phyloP scores from a whole-genome alignment of 2,329 filamentous ascomycete species.

The Aspergillus quadrilineatus region DNA sequence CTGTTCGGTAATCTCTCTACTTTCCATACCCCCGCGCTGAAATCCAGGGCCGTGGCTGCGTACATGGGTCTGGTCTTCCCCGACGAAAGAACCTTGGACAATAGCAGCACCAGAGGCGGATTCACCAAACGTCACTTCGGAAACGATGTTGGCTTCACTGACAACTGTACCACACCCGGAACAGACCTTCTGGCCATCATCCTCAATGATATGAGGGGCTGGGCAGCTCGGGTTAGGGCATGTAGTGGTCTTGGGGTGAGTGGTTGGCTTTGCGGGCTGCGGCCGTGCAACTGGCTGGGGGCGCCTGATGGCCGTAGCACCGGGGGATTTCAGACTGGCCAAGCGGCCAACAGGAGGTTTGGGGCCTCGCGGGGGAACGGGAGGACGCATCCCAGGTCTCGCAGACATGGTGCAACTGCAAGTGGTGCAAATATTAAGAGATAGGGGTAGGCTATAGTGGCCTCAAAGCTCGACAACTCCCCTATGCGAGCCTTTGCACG shows the following conservation, averaged over 20 bases:
- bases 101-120: conserved; percentile 79
- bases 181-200: conserved; percentile 61
- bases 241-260: conserved; percentile 40
- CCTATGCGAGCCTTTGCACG: background rate
- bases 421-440: conserved; percentile 6
- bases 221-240: conserved; percentile 49
- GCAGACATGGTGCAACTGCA: conserved; percentile 28
- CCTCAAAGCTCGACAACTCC: too few species aligned
- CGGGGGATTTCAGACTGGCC: conserved; percentile 41
- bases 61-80: conserved; percentile 78
- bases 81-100: conserved; percentile 86
- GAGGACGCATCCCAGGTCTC: conserved; percentile 35
- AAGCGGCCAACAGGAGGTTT: conserved; percentile 37
- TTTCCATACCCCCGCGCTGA: conserved; percentile 50
- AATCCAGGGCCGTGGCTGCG: conserved; percentile 56
- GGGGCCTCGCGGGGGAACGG: conserved; percentile 29
- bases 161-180: conserved; percentile 81
- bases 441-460: background rate
- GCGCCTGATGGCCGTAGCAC: conserved; percentile 39
- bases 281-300: conserved; percentile 34
- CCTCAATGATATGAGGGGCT: conserved; percentile 46
- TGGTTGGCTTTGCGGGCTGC: conserved; percentile 33
- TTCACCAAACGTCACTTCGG: conserved; percentile 90
- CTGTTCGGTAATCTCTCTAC: conserved; percentile 49
- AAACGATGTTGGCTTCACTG: conserved; percentile 83